phyloP scores from a whole-genome alignment of 305 asterid species.

The Plantago lanceolata region DNA sequence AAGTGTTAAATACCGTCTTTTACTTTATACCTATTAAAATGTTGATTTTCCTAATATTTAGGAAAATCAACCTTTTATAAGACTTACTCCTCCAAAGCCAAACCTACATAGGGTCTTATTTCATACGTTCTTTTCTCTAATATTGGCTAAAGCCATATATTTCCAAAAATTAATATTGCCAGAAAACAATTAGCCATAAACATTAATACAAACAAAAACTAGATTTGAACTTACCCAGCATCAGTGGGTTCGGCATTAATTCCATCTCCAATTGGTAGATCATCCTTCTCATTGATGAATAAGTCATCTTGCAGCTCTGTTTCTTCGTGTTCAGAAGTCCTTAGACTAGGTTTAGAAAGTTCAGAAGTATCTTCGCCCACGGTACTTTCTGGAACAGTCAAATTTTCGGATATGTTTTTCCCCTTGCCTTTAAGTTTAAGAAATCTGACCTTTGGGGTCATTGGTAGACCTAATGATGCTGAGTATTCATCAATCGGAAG shows the following conservation, averaged over 20 bases:
- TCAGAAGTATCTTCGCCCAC: slow-evolving; percentile 36
- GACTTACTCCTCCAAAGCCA: too few species aligned
- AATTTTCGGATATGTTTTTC: slow-evolving; percentile 44
- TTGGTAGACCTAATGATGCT: slow-evolving; percentile 94
- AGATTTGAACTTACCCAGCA: slow-evolving; percentile 34
- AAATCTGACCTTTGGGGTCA: slow-evolving; percentile 88
- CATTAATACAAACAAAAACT: slow-evolving; percentile 7
- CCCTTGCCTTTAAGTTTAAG: slow-evolving; percentile 63
- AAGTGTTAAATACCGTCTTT: too few species aligned
- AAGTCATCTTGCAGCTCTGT: slow-evolving; percentile 31
- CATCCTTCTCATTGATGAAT: slow-evolving; percentile 38
- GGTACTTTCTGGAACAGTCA: slow-evolving; percentile 41
- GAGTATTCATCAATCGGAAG: slow-evolving; percentile 73
- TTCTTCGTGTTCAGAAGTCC: slow-evolving; percentile 26
- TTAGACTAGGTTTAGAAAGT: slow-evolving; percentile 18
- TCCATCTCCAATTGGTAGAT: slow-evolving; percentile 29
- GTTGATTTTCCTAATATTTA: too few species aligned
- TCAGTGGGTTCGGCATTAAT: slow-evolving; percentile 26
- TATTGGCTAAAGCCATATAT: not conserved
- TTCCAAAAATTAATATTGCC: not conserved
- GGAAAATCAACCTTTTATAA: too few species aligned
- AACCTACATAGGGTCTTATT: not conserved
- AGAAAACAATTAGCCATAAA: not conserved
- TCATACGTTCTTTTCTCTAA: not conserved
- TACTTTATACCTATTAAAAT: too few species aligned